Base-by-base conservation (phyloP, 2,329 filamentous ascomycete species). In the Hypoxylon sp. region DNA sequence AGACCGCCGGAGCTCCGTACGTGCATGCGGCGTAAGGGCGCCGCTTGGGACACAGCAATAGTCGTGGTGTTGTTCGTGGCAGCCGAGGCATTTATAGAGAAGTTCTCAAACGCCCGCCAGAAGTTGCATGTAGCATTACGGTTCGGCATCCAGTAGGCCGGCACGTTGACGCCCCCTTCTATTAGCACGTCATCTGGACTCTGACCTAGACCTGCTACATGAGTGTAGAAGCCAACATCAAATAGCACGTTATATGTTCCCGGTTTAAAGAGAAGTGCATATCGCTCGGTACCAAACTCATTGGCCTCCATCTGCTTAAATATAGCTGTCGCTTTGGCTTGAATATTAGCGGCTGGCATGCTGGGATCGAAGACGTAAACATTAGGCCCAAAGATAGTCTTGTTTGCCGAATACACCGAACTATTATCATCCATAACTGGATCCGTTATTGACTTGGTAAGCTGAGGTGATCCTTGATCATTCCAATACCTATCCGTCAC, bases 91-190 rank as follows among this genome's bases (percentile, higher is more conserved):
- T 76, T 75, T 44, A 79, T 71, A 17, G 77, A 74, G 44, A 79
- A 74, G 54, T 79, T 79, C 71, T 79, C 77, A 17, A 75, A 77
- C 3, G 76, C 70, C 14, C 77, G 71, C 77, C 77, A 79, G 61
- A 79, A 79, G 52, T 79, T 79, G 61, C 77, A 78, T 3, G 77
- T 79, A 14, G 77, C 77, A 46, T 79, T 79, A n/a, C 75, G 74
- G 53, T 75, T 74, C 11, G 77, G 76, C 77, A 79, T 78, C 77
- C 77, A 79, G 64, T 78, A 77, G 5, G 77, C 77, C 8, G 77
- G 77, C 10, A 79, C 77, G 44, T 79, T 79, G 29, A 68, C 76
- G 10, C 77, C 77, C n/a, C 77, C 77, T 1, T 77, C 70, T 42
- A 79, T 74, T 22, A 76, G 69, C 19, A 78, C 77, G 17, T 78